Percentiles rank a stretch among this genome's conserved stretches.
Conservation (phyloP, 805 yeast genomes). For the Zygoascus bituminiphila region DNA sequence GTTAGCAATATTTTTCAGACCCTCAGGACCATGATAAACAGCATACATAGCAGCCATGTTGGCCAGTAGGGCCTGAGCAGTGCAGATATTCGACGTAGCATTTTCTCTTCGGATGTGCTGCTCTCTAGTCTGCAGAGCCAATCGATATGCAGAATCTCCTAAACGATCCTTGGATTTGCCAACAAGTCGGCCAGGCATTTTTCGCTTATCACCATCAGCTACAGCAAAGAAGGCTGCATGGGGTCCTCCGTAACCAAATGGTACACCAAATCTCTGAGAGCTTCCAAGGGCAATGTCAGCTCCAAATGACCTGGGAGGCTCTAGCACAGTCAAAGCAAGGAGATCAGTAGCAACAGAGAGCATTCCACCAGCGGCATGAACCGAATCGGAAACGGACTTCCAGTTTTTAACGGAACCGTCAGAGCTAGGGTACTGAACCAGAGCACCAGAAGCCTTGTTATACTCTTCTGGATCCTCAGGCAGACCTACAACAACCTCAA, state of each 20-base stretch:
- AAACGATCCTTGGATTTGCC: slow-evolving; percentile 89
- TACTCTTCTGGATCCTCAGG: slow-evolving; percentile 34
- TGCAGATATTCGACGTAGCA: slow-evolving; percentile 96
- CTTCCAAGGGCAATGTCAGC: slow-evolving; percentile 93
- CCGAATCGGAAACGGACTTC: slow-evolving; percentile 47
- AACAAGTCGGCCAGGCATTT: slow-evolving; percentile 93
- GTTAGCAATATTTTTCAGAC: slow-evolving; percentile 67
- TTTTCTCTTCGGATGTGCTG: slow-evolving; percentile 96
- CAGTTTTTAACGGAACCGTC: slow-evolving; percentile 61
- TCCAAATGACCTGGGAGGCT: slow-evolving; percentile 76
- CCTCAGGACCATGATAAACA: slow-evolving; percentile 91
- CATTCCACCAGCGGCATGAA: slow-evolving; percentile 67
- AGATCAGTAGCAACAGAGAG: slow-evolving; percentile 87
- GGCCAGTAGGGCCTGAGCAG: slow-evolving; percentile 94
- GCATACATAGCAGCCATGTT: slow-evolving; percentile 94
- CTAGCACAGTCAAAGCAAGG: slow-evolving; percentile 75
- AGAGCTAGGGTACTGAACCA: slow-evolving; percentile 87
- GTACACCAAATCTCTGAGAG: slow-evolving; percentile 94
- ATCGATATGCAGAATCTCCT: slow-evolving; percentile 80
- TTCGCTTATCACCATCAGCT: slow-evolving; percentile 68
- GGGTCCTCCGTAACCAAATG: slow-evolving; percentile 97
- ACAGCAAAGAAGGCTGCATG: slow-evolving; percentile 97
- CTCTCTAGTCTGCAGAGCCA: slow-evolving; percentile 96
- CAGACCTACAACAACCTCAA: slow-evolving; percentile 51
- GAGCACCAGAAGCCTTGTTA: slow-evolving; percentile 59